Evolutionary conservation across 2,329 filamentous ascomycete species (phyloP).

Genomic region (Podosphaera xanthii): DNA sequence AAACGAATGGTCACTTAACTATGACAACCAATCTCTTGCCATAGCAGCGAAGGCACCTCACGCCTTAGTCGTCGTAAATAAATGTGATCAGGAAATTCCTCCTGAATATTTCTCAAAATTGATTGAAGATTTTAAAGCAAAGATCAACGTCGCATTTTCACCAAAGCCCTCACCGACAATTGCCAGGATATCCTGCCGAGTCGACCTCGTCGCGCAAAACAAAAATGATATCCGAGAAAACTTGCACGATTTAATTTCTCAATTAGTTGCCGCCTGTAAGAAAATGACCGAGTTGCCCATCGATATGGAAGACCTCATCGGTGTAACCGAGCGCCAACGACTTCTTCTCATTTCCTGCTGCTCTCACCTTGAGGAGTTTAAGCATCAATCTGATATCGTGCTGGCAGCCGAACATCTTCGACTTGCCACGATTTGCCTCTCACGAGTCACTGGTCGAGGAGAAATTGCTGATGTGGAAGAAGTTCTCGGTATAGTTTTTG

Average conservation of each 20-base stretch:
- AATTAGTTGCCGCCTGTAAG: conserved; percentile 44
- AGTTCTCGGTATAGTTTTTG: conserved; percentile 87
- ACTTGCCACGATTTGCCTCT: conserved; percentile 56
- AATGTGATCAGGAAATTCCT: conserved; percentile 27
- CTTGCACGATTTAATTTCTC: conserved; percentile 39
- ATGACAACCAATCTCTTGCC: conserved; percentile 30
- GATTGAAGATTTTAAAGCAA: conserved; percentile 15
- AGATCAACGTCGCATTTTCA: conserved; percentile 12
- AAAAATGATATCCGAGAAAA: conserved; percentile 32
- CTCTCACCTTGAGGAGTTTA: conserved; percentile 48
- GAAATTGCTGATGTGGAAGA: conserved; percentile 83
- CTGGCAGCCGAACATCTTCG: conserved; percentile 76
- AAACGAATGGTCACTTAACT: conserved; percentile 22
- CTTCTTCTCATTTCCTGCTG: conserved; percentile 57
- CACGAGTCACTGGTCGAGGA: conserved; percentile 68
- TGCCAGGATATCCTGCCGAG: conserved; percentile 50
- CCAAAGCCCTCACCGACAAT: conserved; percentile 15
- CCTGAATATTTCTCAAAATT: neutral
- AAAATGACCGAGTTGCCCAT: conserved; percentile 46
- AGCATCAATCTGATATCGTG: conserved; percentile 57
- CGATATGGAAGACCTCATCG: conserved; percentile 62
- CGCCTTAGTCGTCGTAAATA: conserved; percentile 37
- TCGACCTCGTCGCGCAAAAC: conserved; percentile 16
- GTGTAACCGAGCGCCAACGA: conserved; percentile 75
- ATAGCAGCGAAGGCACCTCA: conserved; percentile 27